phyloP scores from a whole-genome alignment of 352 stramenopile genomes.

The Globisporangium acanthophoron region DNA sequence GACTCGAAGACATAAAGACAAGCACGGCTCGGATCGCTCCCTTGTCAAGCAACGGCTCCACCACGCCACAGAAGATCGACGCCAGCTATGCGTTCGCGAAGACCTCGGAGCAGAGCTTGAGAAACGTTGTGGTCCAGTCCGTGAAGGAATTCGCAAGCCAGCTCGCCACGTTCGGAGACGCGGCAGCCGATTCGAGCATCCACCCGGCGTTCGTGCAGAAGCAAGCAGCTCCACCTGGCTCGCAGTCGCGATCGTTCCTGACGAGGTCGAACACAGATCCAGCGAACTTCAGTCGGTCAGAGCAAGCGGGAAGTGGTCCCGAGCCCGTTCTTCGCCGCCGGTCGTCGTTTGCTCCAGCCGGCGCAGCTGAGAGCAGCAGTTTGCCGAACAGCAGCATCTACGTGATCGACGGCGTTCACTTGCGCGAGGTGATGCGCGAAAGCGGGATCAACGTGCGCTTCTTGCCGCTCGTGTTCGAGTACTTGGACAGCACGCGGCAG shows the following conservation, averaged over 20 bases:
- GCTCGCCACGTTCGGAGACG: slow-evolving; percentile 63
- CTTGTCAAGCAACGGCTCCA: slow-evolving; percentile 1
- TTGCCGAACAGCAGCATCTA: slow-evolving; percentile 27
- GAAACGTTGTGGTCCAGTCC: slow-evolving; percentile 45
- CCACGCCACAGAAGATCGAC: slow-evolving; percentile 12
- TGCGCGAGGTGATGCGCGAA: slow-evolving; percentile 52
- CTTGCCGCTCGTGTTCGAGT: slow-evolving; percentile 59
- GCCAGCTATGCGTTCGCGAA: slow-evolving; percentile 23
- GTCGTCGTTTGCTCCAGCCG: slow-evolving; percentile 36
- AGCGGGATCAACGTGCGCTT: slow-evolving; percentile 65
- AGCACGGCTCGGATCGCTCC: slow-evolving; percentile 24
- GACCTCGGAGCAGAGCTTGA: slow-evolving; percentile 48
- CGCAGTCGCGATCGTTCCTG: neutral
- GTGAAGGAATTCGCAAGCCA: slow-evolving; percentile 47
- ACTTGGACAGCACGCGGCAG: slow-evolving; percentile 32
- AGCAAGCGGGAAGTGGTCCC: neutral
- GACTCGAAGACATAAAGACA: slow-evolving; percentile 57
- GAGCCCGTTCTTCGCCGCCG: slow-evolving; percentile 8
- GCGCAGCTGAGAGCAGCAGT: slow-evolving; percentile 17
- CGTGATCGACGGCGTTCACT: slow-evolving; percentile 57
- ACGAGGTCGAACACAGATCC: slow-evolving; percentile 13
- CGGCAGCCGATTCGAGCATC: neutral
- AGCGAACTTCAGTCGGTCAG: neutral
- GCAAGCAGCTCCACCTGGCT: neutral
- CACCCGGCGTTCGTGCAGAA: neutral